Conservation (phyloP, 179 eudicot species). For the Spergularia azorica region DNA sequence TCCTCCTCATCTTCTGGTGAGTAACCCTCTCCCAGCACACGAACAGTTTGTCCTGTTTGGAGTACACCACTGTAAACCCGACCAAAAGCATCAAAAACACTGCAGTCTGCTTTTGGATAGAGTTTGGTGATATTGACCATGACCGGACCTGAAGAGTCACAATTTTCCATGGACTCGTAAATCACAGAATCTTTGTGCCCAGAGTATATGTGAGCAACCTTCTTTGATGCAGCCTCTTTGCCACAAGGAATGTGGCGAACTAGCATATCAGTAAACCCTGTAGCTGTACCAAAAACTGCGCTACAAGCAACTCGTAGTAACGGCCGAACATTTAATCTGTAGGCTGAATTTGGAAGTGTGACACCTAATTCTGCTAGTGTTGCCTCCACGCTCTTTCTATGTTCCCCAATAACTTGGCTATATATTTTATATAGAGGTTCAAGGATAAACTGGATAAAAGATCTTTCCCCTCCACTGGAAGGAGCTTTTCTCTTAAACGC, state of each 20-base stretch:
- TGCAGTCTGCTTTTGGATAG: slow-evolving; percentile 96
- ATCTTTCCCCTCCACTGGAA: slow-evolving; percentile 76
- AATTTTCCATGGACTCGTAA: slow-evolving; percentile 75
- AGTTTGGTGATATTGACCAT: slow-evolving; percentile 94
- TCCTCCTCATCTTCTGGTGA: slow-evolving; percentile 99
- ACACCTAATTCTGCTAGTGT: slow-evolving; percentile 95
- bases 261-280: slow-evolving; percentile 98
- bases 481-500: slow-evolving; percentile 72
- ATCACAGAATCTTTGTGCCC: slow-evolving; percentile 79
- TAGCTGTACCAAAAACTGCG: slow-evolving; percentile 96
- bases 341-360: slow-evolving; percentile 87
- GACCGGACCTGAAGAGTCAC: slow-evolving; percentile 88
- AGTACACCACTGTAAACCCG: slow-evolving; percentile 92
- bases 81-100: slow-evolving; percentile 99
- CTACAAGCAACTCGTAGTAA: slow-evolving; percentile 95
- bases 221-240: slow-evolving; percentile 75
- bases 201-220: slow-evolving; percentile 88
- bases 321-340: slow-evolving; percentile 88
- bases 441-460: slow-evolving; percentile 93
- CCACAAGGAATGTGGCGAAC: slow-evolving; percentile 95
- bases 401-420: slow-evolving; percentile 99
- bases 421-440: slow-evolving; percentile 96
- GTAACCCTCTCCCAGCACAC: slow-evolving; percentile 98
- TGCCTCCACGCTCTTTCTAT: slow-evolving; percentile 94
- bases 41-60: slow-evolving; percentile 89